These are phyloP conservation scores for Crassisporium funariophilum DNA, from an alignment of 768 basidiomycete species.

Conservation along the genomic window DNA sequence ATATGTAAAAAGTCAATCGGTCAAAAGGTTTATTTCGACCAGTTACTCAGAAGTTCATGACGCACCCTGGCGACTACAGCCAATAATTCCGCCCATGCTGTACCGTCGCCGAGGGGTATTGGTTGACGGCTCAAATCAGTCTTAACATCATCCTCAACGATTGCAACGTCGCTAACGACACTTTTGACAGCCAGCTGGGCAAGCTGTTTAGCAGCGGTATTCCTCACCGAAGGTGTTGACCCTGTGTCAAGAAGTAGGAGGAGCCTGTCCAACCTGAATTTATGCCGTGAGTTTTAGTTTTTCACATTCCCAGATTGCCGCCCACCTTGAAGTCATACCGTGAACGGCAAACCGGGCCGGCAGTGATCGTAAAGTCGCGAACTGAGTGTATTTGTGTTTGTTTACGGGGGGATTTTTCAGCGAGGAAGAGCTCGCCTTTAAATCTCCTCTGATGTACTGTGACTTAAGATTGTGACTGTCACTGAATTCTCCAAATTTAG, in stretches of 20 bases:
- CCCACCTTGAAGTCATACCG: constrained; percentile 81
- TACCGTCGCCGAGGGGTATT: constrained; percentile 59
- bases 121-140: constrained; percentile 51
- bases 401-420: constrained; percentile 62
- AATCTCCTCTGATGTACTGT: constrained; percentile 56
- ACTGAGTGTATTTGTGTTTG: constrained; percentile 43
- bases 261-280: constrained; percentile 93
- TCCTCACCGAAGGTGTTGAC: constrained; percentile 84
- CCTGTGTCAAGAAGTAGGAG: constrained; percentile 95
- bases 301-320: too few relatives aligned
- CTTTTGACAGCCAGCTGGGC: constrained; percentile 89
- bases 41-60: constrained; percentile 14
- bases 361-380: constrained; percentile 33
- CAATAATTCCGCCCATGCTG: constrained; percentile 90
- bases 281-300: too few relatives aligned
- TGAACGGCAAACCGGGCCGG: constrained; percentile 56
- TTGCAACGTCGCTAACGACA: constrained; percentile 79
- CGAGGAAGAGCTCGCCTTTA: constrained; percentile 56
- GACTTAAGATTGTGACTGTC: constrained; percentile 43
- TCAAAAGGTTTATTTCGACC: neutral
- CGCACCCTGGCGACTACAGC: constrained; percentile 86
- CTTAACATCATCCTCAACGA: constrained; percentile 76
- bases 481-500: constrained; percentile 24
- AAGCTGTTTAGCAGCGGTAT: constrained; percentile 96
- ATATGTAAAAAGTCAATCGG: constrained; percentile 14